Conservation (phyloP, 108 stramenopile species). For the Epipyxis sp. region DNA sequence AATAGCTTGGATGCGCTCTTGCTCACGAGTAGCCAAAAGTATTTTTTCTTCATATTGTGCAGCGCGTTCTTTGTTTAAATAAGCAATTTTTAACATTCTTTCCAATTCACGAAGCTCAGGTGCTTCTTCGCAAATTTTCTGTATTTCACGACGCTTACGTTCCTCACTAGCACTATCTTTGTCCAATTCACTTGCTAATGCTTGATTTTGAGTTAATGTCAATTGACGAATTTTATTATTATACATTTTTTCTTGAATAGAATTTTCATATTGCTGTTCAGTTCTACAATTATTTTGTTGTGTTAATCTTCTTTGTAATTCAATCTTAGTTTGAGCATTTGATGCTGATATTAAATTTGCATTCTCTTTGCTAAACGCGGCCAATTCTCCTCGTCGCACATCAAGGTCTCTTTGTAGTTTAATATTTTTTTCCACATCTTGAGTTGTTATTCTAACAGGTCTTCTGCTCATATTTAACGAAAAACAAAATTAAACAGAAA, state of each 20-base stretch:
- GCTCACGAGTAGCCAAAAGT: conserved; percentile 52
- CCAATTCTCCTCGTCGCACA: background rate
- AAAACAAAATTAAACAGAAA: too few species aligned
- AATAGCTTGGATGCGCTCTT: conserved; percentile 60
- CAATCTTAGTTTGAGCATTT: background rate
- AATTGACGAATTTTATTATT: background rate
- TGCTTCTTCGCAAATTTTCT: conserved; percentile 62
- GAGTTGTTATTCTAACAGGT: background rate
- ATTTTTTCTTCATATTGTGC: conserved; percentile 66
- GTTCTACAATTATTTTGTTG: conserved; percentile 24
- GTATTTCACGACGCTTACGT: conserved; percentile 59
- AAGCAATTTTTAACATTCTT: conserved; percentile 60
- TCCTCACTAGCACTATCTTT: conserved; percentile 56
- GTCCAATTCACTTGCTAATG: conserved; percentile 54
- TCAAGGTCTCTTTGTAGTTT: conserved; percentile 1
- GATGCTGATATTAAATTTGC: conserved; percentile 19
- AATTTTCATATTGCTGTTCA: conserved; percentile 21
- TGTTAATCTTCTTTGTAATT: conserved; percentile 6
- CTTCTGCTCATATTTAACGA: too few species aligned
- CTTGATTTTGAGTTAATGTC: conserved; percentile 32
- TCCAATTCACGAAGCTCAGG: conserved; percentile 67
- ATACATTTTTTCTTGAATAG: background rate
- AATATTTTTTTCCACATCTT: conserved; percentile 20
- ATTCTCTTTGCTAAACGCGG: conserved; percentile 29
- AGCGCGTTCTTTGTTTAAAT: conserved; percentile 68